Conservation (phyloP, 140 eudicot genomes). For the Ambrosia hybrid region DNA sequence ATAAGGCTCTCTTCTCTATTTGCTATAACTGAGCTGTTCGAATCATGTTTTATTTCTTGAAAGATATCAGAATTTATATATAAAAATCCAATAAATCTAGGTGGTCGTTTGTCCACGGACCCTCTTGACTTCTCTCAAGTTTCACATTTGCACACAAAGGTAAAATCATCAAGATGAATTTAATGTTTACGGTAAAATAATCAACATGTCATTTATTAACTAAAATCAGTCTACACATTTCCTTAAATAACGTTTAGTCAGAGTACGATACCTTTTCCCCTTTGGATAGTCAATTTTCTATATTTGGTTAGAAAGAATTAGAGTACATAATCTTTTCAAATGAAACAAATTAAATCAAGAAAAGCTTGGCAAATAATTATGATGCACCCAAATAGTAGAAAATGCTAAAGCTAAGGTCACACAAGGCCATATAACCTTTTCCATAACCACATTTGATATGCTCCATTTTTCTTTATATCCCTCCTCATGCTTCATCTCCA, state of each 20-base stretch:
- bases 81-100: too few species aligned
- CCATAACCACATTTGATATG: conserved; percentile 38
- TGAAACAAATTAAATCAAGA: conserved; percentile 13
- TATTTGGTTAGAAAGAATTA: conserved; percentile 24
- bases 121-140: too few species aligned
- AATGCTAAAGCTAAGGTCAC: conserved; percentile 63
- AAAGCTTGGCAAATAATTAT: conserved; percentile 28
- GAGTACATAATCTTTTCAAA: not conserved
- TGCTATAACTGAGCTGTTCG: too few species aligned
- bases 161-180: too few species aligned
- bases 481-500: conserved; percentile 24
- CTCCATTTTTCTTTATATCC: conserved; percentile 20
- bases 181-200: too few species aligned
- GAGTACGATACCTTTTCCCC: too few species aligned
- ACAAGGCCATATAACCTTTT: conserved; percentile 61
- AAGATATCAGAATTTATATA: too few species aligned
- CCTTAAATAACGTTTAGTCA: not conserved
- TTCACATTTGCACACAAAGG: too few species aligned
- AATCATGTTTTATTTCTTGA: too few species aligned
- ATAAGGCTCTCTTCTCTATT: too few species aligned
- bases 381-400: conserved; percentile 65
- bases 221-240: not conserved
- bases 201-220: not conserved
- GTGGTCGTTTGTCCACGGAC: too few species aligned
- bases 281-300: too few species aligned